Conservation (phyloP, 352 stramenopile genomes). For the Lagenidium sp. region DNA sequence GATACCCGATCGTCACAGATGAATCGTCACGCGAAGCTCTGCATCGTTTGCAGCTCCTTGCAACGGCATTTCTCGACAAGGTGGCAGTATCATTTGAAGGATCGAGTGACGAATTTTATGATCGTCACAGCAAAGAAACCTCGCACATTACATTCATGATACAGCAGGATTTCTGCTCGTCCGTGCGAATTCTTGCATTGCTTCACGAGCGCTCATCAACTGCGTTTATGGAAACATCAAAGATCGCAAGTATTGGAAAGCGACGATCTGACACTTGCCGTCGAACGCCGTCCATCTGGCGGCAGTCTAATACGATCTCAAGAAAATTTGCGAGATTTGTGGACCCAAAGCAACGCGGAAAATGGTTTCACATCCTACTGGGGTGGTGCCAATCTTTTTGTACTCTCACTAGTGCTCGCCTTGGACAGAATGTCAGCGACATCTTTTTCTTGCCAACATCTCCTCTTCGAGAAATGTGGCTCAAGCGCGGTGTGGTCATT, state of each 20-base stretch:
- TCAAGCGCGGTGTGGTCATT: constrained; percentile 35
- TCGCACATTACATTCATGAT: constrained; percentile 39
- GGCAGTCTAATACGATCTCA: too few relatives aligned
- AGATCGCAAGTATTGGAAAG: too few relatives aligned
- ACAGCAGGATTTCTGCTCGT: constrained; percentile 52
- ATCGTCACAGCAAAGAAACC: constrained; percentile 1
- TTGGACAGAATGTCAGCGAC: constrained; percentile 15
- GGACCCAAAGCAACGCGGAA: constrained; percentile 11
- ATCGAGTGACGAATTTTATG: too few relatives aligned
- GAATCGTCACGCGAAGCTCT: constrained; percentile 12
- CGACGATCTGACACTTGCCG: too few relatives aligned
- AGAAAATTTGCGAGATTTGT: constrained; percentile 1
- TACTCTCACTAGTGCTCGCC: constrained; percentile 15
- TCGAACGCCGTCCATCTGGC: too few relatives aligned
- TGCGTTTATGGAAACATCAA: too few relatives aligned
- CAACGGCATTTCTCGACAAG: constrained; percentile 5
- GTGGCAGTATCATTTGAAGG: constrained; percentile 1
- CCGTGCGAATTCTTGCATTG: constrained; percentile 15
- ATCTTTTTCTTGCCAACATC: constrained; percentile 21
- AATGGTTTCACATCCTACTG: constrained; percentile 25
- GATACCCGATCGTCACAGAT: constrained; percentile 8
- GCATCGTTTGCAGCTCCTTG: constrained; percentile 2
- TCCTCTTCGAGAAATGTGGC: constrained; percentile 23
- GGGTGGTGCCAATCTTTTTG: constrained; percentile 36
- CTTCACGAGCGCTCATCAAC: too few relatives aligned